Conservation (phyloP, 2,329 filamentous ascomycete species). For the Hypoxylon sp. region DNA sequence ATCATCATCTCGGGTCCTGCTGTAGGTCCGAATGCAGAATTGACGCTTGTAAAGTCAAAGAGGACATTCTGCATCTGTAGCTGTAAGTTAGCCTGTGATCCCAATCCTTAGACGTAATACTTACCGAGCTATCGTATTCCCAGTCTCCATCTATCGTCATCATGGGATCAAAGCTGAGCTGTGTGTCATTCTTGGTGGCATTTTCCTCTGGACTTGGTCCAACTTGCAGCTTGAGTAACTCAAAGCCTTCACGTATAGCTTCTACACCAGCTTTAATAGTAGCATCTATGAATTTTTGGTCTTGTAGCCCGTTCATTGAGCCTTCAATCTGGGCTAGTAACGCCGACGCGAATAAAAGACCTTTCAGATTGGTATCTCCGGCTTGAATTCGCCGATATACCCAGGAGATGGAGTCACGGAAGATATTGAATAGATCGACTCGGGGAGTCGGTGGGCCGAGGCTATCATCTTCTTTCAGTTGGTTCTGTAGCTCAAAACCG, state of each 20-base stretch:
- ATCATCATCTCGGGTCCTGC: conserved; percentile 18
- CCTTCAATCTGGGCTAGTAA: conserved; percentile 58
- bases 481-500: conserved; percentile 55
- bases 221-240: conserved; percentile 51
- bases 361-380: conserved; percentile 68
- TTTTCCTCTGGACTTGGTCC: conserved; percentile 30
- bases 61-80: conserved; percentile 39
- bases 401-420: conserved; percentile 58
- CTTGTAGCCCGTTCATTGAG: conserved; percentile 52
- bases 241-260: conserved; percentile 50
- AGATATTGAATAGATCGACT: conserved; percentile 56
- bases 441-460: conserved; percentile 52
- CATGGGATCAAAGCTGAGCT: conserved; percentile 44
- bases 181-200: conserved; percentile 42
- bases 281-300: conserved; percentile 50
- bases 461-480: conserved; percentile 56
- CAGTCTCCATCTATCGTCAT: conserved; percentile 53
- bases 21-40: conserved; percentile 36
- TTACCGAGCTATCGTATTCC: conserved; percentile 48
- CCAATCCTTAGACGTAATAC: conserved; percentile 4
- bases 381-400: conserved; percentile 55
- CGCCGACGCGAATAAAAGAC: conserved; percentile 58
- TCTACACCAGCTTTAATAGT: conserved; percentile 56
- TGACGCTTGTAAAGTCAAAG: conserved; percentile 45
- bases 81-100: conserved; percentile 6